A percentile compares a stretch with the other conserved stretches of the same genome.
Conservation (phyloP, 371 early-diverging fungal species). For the Zychaea mexicana region DNA sequence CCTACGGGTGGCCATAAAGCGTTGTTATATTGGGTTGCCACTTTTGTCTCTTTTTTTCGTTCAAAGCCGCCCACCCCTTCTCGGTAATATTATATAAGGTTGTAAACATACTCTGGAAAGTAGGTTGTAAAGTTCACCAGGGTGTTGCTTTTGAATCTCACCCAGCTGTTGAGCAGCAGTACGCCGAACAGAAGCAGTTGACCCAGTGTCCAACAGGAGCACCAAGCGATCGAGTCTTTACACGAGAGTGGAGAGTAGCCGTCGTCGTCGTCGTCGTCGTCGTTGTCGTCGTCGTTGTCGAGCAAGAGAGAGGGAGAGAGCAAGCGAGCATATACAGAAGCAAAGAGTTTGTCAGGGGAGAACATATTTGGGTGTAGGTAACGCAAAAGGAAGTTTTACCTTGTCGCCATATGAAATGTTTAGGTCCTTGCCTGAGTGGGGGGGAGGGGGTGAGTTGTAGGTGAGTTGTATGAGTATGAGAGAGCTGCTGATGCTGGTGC, state of each 20-base stretch:
- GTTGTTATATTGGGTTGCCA: neutral
- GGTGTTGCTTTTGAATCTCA: slow-evolving; percentile 93
- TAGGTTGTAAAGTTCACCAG: slow-evolving; percentile 87
- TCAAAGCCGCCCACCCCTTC: too few relatives aligned
- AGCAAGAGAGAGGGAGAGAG: neutral
- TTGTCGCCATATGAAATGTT: slow-evolving; percentile 35
- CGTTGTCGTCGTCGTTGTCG: neutral
- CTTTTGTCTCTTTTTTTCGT: too few relatives aligned
- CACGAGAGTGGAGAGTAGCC: too few relatives aligned
- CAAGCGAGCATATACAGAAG: too few relatives aligned
- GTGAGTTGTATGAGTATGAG: neutral
- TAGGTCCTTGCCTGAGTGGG: slow-evolving; percentile 1
- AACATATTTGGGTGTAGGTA: neutral
- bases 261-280: neutral
- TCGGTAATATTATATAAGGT: neutral
- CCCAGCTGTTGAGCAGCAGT: slow-evolving; percentile 96
- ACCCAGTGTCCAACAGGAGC: slow-evolving; percentile 90
- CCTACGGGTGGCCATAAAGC: too few relatives aligned
- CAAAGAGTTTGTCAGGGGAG: neutral
- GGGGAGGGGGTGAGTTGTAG: slow-evolving; percentile 1
- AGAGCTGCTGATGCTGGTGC: neutral
- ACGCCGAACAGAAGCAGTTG: slow-evolving; percentile 82
- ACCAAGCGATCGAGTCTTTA: slow-evolving; percentile 91
- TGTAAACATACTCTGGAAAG: slow-evolving; percentile 71
- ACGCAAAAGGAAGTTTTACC: slow-evolving; percentile 21